Base-by-base conservation (phyloP, 2,329 filamentous ascomycete species). In the Penicillium oxalicum region DNA sequence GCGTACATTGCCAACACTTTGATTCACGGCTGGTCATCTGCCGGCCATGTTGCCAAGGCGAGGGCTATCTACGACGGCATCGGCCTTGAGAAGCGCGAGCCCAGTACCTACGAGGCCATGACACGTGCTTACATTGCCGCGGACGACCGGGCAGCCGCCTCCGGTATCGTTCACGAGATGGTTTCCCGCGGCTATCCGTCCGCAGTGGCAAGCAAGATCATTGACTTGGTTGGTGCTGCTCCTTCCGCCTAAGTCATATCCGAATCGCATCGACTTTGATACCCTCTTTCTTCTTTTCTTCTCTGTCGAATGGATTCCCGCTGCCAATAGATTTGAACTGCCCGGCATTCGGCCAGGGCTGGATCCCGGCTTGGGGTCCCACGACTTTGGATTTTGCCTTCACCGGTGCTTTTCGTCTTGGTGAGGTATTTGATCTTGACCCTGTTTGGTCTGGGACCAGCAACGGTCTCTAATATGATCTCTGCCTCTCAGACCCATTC, bases 41-140 rank as follows among this genome's bases (percentile, higher is more conserved):
- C 87, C 67, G 86, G 86, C 70, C 80, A 94, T 55, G 87, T 97
- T 39, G 71, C 74, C 51, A 91, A 89, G 70, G 88, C 90, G 13
- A 82, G 84, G 63, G 74, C 79, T 25, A 83, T 96, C 53, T 98
- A 95, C 66, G 79, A 87, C 50, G 77, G 80, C n/a, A 84, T 98
- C 3, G 81, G 84, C 7, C 79, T 82, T 27, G 80, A 83, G 47
- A 90, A 85, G 73, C 84, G 93, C 49, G 93, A 98, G 74, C 93
- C 93, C 3, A 96, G 90, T 75, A 98, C 93, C 4, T 98, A 98
- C 69, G 93, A 98, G 73, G 91, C 91, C 36, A 98, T 98, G 93
- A 95, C 91, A 4, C 81, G 93, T 40, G 93, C 93, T 0, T 96
- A 86, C 71, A 81, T 98, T 47, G 83, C 89, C 9, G 86, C 86